phyloP scores from a whole-genome alignment of 768 basidiomycete species.

The Xerocomellus amylosporus region DNA sequence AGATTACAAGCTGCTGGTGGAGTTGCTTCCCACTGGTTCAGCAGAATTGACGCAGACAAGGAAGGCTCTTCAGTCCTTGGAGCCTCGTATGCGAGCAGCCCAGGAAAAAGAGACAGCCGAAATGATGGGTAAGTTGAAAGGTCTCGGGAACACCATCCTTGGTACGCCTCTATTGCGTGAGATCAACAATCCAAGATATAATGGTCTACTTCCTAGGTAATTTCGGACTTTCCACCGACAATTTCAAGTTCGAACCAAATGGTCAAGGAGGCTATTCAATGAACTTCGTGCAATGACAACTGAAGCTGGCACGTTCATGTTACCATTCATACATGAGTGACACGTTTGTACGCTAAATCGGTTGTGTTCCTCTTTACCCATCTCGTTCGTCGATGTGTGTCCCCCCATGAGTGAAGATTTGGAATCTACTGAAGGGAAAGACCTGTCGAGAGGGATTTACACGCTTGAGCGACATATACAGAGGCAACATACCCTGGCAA shows the following conservation, averaged over 20 bases:
- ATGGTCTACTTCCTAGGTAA: slow-evolving; percentile 51
- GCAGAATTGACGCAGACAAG: slow-evolving; percentile 48
- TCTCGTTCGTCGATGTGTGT: slow-evolving; percentile 22
- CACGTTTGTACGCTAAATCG: background rate
- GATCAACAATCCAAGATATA: background rate
- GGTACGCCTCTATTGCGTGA: slow-evolving; percentile 44
- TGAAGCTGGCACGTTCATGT: background rate
- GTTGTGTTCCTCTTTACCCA: background rate
- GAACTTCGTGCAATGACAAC: slow-evolving; percentile 63
- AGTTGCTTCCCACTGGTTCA: slow-evolving; percentile 56
- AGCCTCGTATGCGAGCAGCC: slow-evolving; percentile 67
- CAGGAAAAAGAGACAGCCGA: slow-evolving; percentile 87
- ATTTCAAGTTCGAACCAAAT: slow-evolving; percentile 94
- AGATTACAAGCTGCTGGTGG: slow-evolving; percentile 80
- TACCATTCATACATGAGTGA: background rate
- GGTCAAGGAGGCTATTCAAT: slow-evolving; percentile 95
- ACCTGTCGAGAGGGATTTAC: slow-evolving; percentile 21
- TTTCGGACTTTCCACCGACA: slow-evolving; percentile 93
- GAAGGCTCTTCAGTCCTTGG: slow-evolving; percentile 51
- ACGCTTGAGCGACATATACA: background rate
- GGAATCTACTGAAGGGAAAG: slow-evolving; percentile 31
- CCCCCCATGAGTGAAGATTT: slow-evolving; percentile 20
- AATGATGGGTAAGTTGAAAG: slow-evolving; percentile 92
- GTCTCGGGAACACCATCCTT: slow-evolving; percentile 84
- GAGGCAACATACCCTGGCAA: slow-evolving; percentile 53